Percentiles rank a stretch among this genome's conserved stretches.
phyloP scores from a whole-genome alignment of 805 yeast genomes.

The Yamadazyma scolyti region DNA sequence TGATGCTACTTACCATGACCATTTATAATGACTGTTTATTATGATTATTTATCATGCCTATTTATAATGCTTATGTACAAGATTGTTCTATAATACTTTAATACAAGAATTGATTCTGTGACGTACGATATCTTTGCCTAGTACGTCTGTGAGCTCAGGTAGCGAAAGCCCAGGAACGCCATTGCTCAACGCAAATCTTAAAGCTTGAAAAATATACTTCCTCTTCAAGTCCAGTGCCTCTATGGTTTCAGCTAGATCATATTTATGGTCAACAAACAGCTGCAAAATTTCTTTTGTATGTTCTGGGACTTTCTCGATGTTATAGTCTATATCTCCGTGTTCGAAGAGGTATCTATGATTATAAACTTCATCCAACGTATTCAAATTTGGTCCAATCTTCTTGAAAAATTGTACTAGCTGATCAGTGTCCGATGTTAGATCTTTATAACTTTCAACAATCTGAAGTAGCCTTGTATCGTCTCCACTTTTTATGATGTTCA shows the following conservation, averaged over 20 bases:
- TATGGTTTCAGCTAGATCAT: slow-evolving; percentile 5
- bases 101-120: slow-evolving; percentile 17
- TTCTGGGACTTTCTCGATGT: slow-evolving; percentile 12
- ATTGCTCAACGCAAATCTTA: slow-evolving; percentile 70
- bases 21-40: too few species aligned
- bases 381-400: slow-evolving; percentile 46
- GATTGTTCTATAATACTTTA: slow-evolving; percentile 2
- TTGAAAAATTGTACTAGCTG: slow-evolving; percentile 36
- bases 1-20: too few species aligned
- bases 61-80: slow-evolving; percentile 3
- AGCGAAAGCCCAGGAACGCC: slow-evolving; percentile 67
- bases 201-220: slow-evolving; percentile 49
- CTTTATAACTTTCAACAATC: slow-evolving; percentile 18
- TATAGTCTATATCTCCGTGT: slow-evolving; percentile 31
- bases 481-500: too few species aligned
- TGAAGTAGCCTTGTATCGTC: slow-evolving; percentile 18
- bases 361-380: slow-evolving; percentile 51
- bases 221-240: slow-evolving; percentile 13
- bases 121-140: slow-evolving; percentile 44
- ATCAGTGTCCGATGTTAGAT: slow-evolving; percentile 12
- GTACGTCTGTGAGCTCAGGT: slow-evolving; percentile 49
- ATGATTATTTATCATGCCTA: too few species aligned
- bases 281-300: slow-evolving; percentile 14
- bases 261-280: slow-evolving; percentile 9
- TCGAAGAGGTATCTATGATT: slow-evolving; percentile 48